Evolutionary conservation across 257 asterid species (phyloP), one percentile per base, ranked within the genome.

Genomic region (Nyctanthes arbortristis): DNA sequence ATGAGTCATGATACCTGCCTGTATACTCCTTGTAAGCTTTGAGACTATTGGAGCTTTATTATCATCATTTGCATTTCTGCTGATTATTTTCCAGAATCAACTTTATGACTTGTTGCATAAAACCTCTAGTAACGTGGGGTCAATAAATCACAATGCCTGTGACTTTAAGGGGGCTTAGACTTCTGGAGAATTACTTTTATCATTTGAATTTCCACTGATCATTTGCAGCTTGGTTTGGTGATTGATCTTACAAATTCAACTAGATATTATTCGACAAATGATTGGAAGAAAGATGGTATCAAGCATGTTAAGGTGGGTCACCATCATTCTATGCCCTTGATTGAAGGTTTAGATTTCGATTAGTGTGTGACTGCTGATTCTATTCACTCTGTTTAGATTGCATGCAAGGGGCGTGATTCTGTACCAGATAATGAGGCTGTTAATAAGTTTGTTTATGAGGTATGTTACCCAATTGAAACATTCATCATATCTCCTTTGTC

Each of bases 341-440:
- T 59, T 32, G 55, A 47, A 37, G 43, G 45, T 52, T 63, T 58
- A 22, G 11, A 4, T 75, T 73, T 30, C 27, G 30, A 34, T 20
- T 45, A 36, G 63, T 62, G 32, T 64, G 49, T 43, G 20, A 20
- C 68, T 75, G 61, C 78, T 73, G 65, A 73, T 71, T n/a, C 54
- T 9, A 40, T 69, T 35, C 77, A 31, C 66, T 66, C 60, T 62
- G 67, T 72, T 72, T 75, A 94, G 99, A 89, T 94, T 82, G 87
- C 89, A 34, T 91, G 99, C 86, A 94, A 82, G 87, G 99, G 99
- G 59, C 97, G 96, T 68, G 96, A 89, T 87, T 87, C 99, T 61
- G 96, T 88, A 62, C 99, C 99, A 16, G 97, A 94, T 71, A 91
- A 82, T 45, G 96, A 89, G 81, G 80, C 84, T 43, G 99, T 94